Percentiles rank a stretch among this genome's conserved stretches.
phyloP scores from a whole-genome alignment of 192 early-diverging fungal genomes.

The Mortierella hygrophila region DNA sequence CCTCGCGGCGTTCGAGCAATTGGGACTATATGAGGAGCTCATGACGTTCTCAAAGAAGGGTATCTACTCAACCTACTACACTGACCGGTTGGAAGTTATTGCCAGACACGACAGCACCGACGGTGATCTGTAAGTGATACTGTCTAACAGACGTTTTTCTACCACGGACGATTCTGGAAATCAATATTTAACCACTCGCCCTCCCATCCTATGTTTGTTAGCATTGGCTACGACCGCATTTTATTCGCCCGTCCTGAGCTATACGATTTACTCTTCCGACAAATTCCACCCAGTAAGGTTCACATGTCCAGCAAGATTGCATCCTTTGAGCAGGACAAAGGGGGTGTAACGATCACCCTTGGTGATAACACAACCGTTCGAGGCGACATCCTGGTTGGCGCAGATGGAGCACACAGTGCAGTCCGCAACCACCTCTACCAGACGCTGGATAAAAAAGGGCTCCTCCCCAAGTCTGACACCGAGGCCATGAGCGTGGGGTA shows the following conservation, averaged over 20 bases:
- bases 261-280: conserved; percentile 7
- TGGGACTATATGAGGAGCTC: too few relatives aligned
- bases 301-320: conserved; percentile 14
- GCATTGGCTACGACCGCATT: neutral
- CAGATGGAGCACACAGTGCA: conserved; percentile 17
- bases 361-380: neutral
- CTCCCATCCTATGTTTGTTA: neutral
- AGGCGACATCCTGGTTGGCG: conserved; percentile 27
- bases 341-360: neutral
- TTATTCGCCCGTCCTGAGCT: conserved; percentile 14
- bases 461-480: conserved; percentile 2
- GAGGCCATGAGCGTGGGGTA: neutral
- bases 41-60: too few relatives aligned
- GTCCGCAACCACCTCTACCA: conserved; percentile 9
- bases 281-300: neutral
- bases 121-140: too few relatives aligned
- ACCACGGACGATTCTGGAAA: too few relatives aligned
- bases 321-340: neutral
- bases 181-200: too few relatives aligned
- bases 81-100: too few relatives aligned
- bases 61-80: too few relatives aligned
- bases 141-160: too few relatives aligned
- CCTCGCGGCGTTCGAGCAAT: too few relatives aligned
- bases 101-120: too few relatives aligned
- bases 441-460: neutral